Conservation (phyloP, 148 eudicot species). For the Pouteria glomerata region DNA sequence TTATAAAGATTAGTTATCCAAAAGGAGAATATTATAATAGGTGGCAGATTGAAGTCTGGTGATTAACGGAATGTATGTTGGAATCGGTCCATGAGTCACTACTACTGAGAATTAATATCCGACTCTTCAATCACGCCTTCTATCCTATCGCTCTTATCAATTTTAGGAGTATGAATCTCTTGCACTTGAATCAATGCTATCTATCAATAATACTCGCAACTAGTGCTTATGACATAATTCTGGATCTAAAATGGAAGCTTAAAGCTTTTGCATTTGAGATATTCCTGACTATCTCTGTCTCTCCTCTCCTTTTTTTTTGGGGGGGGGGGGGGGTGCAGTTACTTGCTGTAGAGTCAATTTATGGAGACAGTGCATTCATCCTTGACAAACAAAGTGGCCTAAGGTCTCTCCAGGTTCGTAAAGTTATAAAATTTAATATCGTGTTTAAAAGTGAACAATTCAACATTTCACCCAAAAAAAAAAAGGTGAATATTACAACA, state of each 20-base stretch:
- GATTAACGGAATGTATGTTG: too few species aligned
- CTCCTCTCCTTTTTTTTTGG: background rate
- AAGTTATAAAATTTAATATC: background rate
- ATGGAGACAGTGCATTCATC: conserved; percentile 57
- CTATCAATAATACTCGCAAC: background rate
- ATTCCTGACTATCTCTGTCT: background rate
- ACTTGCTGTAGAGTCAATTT: conserved; percentile 82
- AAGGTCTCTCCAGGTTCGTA: conserved; percentile 71
- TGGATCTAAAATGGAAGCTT: background rate
- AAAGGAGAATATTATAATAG: too few species aligned
- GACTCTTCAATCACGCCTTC: too few species aligned
- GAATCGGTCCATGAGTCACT: too few species aligned
- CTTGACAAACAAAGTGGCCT: conserved; percentile 60
- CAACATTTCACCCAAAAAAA: background rate
- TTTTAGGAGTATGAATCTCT: too few species aligned
- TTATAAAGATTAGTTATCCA: too few species aligned
- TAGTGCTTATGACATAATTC: background rate
- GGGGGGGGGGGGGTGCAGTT: conserved; percentile 36
- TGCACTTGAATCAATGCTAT: background rate
- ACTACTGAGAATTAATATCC: background rate
- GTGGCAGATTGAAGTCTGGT: too few species aligned
- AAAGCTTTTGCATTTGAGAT: background rate
- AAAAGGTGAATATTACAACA: too few species aligned
- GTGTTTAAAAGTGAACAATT: background rate
- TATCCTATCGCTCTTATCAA: too few species aligned